Evolutionary conservation across 2,329 filamentous ascomycete genomes (phyloP).

Genomic region (Trichoderma gracile): DNA sequence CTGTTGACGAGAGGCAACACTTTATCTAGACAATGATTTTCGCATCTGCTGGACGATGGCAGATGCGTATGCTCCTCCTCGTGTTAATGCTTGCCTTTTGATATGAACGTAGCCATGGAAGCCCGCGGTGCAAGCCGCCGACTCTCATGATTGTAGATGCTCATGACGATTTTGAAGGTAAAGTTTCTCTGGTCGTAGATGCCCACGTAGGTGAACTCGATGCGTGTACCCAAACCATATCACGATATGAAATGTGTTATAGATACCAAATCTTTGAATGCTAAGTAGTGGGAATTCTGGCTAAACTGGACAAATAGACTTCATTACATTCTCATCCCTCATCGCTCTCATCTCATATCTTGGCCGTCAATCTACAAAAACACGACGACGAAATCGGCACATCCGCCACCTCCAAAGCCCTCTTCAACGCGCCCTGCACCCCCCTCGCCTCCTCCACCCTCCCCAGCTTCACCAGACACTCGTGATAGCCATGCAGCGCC

Average conservation of each 20-base stretch:
- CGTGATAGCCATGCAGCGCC: conserved; percentile 71
- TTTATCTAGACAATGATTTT: conserved; percentile 26
- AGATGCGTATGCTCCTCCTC: conserved; percentile 22
- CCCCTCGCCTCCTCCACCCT: conserved; percentile 43
- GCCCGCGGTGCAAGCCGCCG: not conserved
- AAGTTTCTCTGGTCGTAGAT: not conserved
- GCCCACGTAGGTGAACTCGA: not conserved
- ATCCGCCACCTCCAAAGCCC: conserved; percentile 59
- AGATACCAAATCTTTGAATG: not conserved
- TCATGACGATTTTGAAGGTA: not conserved
- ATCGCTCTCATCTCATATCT: conserved; percentile 26
- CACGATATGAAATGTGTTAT: not conserved
- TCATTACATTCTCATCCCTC: not conserved
- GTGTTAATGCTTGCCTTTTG: not conserved
- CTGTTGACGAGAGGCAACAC: conserved; percentile 4
- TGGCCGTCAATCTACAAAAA: conserved; percentile 33
- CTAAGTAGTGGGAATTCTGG: not conserved
- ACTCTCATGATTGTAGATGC: not conserved
- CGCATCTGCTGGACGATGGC: conserved; percentile 15
- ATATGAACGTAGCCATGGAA: conserved; percentile 1
- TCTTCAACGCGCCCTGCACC: conserved; percentile 47
- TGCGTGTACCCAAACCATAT: not conserved
- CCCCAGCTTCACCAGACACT: conserved; percentile 60
- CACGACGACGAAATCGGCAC: conserved; percentile 50
- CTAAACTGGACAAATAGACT: conserved; percentile 4